phyloP scores from a whole-genome alignment of 192 early-diverging fungal genomes.

The Martensiomyces pterosporus region DNA sequence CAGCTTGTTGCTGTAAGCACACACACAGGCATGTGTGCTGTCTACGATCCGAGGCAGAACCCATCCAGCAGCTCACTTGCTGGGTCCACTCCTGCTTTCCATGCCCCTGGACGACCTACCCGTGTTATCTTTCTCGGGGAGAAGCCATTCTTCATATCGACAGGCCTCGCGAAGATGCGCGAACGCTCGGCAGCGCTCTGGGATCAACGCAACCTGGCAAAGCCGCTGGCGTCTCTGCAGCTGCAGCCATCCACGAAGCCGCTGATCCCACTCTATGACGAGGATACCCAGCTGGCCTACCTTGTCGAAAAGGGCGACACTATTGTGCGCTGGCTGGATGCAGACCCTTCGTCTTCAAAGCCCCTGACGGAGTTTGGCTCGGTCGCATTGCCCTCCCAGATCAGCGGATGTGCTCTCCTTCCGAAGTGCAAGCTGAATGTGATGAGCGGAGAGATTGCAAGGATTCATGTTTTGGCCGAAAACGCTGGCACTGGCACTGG shows the following conservation, averaged over 20 bases:
- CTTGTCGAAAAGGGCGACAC: conserved; percentile 68
- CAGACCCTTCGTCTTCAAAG: conserved; percentile 36
- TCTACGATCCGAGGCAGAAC: conserved; percentile 26
- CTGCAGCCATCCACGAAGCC: conserved; percentile 71
- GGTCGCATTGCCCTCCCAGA: conserved; percentile 21
- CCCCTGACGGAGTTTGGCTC: conserved; percentile 37
- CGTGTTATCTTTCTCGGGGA: conserved; percentile 68
- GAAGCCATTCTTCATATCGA: conserved; percentile 59
- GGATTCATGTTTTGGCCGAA: conserved; percentile 48
- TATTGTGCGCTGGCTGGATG: conserved; percentile 63
- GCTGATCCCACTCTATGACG: conserved; percentile 70
- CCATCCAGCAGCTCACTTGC: background rate
- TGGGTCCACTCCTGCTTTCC: conserved; percentile 18
- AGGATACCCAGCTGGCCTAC: conserved; percentile 76
- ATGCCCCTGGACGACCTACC: conserved; percentile 41
- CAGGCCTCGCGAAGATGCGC: conserved; percentile 69
- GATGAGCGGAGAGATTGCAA: conserved; percentile 65
- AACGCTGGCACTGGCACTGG: conserved; percentile 49
- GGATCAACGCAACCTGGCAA: conserved; percentile 62
- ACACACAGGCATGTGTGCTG: conserved; percentile 11
- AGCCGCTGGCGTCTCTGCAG: conserved; percentile 54
- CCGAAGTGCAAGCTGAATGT: conserved; percentile 70
- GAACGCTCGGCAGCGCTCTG: conserved; percentile 70
- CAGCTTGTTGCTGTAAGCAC: conserved; percentile 30
- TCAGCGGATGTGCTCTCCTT: conserved; percentile 58